Evolutionary conservation across 2,329 filamentous ascomycete species (phyloP).

Genomic region (Hymenoscyphus repandus): DNA sequence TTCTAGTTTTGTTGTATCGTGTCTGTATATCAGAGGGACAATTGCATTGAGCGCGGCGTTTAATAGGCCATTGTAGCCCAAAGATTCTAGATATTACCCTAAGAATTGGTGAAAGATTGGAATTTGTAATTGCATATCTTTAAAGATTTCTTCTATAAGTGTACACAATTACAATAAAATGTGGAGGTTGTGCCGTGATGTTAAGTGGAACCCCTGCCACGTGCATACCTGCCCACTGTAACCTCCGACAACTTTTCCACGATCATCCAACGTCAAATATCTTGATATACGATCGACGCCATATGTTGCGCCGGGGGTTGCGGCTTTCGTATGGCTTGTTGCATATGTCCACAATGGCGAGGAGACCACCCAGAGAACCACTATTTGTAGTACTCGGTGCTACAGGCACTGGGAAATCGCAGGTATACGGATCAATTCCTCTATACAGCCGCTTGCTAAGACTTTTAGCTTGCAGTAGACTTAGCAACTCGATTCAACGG

Average conservation of each 20-base stretch:
- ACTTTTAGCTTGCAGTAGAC: constrained; percentile 60
- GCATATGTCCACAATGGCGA: constrained; percentile 16
- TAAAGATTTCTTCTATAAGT: no score
- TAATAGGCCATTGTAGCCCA: not conserved
- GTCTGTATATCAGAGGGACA: not conserved
- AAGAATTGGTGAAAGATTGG: no score
- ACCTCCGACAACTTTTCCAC: no score
- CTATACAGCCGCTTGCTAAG: constrained; percentile 7
- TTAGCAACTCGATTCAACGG: constrained; percentile 78
- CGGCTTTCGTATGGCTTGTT: not conserved
- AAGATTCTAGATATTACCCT: no score
- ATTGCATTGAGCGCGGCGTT: constrained; percentile 12
- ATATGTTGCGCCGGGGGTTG: not conserved
- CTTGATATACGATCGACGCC: constrained; percentile 8
- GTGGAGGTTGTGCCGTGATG: no score
- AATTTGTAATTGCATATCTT: no score
- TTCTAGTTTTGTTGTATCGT: not conserved
- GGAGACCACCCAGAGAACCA: constrained; percentile 44
- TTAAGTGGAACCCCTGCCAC: no score
- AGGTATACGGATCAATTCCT: constrained; percentile 46
- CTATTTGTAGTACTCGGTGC: constrained; percentile 81
- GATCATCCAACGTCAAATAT: constrained; percentile 10
- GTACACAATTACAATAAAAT: no score
- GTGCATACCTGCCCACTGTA: no score
- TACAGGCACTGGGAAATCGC: constrained; percentile 89